Percentiles rank a stretch among this genome's conserved stretches.
phyloP scores from a whole-genome alignment of 352 stramenopile species.

The Phytopythium helicoides region DNA sequence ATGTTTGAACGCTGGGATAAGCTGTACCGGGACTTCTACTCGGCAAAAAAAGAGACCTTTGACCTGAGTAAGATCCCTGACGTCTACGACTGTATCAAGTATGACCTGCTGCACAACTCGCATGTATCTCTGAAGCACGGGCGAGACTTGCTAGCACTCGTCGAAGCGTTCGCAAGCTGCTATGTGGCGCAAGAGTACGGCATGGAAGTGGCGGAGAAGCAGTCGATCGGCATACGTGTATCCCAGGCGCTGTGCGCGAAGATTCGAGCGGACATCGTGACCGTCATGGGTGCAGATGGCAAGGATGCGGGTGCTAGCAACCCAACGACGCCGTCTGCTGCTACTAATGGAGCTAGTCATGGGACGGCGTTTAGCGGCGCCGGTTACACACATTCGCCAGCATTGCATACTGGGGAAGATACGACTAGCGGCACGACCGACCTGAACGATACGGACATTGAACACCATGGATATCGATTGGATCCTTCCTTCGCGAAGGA shows the following conservation, averaged over 20 bases:
- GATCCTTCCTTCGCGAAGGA: slow-evolving; percentile 89
- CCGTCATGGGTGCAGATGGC: slow-evolving; percentile 63
- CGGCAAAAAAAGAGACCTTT: slow-evolving; percentile 86
- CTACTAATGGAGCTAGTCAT: slow-evolving; percentile 29
- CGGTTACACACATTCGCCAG: neutral
- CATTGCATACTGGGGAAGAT: slow-evolving; percentile 21
- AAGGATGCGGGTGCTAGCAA: slow-evolving; percentile 19
- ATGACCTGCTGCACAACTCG: slow-evolving; percentile 98
- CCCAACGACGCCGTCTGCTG: slow-evolving; percentile 7
- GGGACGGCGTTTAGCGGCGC: slow-evolving; percentile 3
- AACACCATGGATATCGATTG: slow-evolving; percentile 88
- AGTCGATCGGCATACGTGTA: slow-evolving; percentile 95
- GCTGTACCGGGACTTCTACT: slow-evolving; percentile 95
- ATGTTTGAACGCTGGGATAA: slow-evolving; percentile 95
- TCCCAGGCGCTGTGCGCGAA: slow-evolving; percentile 97
- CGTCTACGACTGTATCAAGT: slow-evolving; percentile 97
- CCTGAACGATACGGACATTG: slow-evolving; percentile 52
- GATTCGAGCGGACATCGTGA: slow-evolving; percentile 92
- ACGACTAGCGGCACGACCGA: slow-evolving; percentile 11
- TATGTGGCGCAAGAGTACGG: slow-evolving; percentile 98
- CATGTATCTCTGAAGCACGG: slow-evolving; percentile 87
- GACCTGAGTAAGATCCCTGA: slow-evolving; percentile 97
- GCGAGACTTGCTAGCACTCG: slow-evolving; percentile 92
- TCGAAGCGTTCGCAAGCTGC: slow-evolving; percentile 94
- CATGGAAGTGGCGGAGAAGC: slow-evolving; percentile 92